Conservation (phyloP, 2,329 filamentous ascomycete genomes). For the Sarocladium brachiariae region DNA sequence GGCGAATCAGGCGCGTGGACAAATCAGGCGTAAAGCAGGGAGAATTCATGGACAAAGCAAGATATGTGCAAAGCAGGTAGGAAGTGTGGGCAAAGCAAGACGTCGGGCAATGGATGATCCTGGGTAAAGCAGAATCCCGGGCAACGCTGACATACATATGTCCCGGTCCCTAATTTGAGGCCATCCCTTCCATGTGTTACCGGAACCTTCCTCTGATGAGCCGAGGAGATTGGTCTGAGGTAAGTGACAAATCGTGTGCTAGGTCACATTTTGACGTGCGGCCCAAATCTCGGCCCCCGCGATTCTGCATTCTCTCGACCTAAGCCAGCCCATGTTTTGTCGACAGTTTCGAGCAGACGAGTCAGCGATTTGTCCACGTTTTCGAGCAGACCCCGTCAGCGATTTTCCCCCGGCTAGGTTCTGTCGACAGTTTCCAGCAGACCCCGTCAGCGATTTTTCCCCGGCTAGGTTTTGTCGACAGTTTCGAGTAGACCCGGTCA, state of each 20-base stretch:
- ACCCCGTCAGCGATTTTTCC: neutral
- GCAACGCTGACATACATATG: neutral
- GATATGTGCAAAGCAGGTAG: neutral
- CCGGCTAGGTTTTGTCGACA: too few relatives aligned
- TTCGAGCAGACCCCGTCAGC: neutral
- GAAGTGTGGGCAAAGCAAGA: neutral
- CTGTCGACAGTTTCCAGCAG: neutral
- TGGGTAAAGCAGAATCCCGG: neutral
- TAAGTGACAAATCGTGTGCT: too few relatives aligned
- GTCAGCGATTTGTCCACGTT: neutral
- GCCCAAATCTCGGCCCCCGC: too few relatives aligned
- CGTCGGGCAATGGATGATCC: neutral
- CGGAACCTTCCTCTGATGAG: too few relatives aligned
- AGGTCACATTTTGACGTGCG: too few relatives aligned
- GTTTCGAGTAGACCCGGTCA: too few relatives aligned
- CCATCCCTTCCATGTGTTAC: conserved; percentile 1
- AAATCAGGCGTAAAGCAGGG: neutral
- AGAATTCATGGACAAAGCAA: neutral
- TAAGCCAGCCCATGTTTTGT: neutral
- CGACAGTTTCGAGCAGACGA: neutral
- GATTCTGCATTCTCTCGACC: neutral
- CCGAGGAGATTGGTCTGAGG: too few relatives aligned
- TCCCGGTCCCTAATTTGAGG: neutral
- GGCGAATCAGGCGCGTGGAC: neutral
- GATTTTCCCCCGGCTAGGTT: neutral